These are phyloP conservation scores for Penicillium canescens DNA, from an alignment of 495 filamentous ascomycete genomes.

Conservation along the genomic window DNA sequence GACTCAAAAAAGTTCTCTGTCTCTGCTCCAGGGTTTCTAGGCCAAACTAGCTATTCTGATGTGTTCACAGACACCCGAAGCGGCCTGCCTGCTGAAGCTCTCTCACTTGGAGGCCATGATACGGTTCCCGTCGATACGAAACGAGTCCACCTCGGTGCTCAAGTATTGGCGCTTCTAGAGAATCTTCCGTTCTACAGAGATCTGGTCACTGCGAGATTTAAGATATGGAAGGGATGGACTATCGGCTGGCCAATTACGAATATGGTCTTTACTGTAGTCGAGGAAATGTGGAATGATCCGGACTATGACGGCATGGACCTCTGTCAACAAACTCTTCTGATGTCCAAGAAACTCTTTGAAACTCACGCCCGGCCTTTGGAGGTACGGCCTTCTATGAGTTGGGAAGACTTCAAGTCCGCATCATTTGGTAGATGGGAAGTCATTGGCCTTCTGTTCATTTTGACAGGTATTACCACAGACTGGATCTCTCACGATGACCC, in stretches of 20 bases:
- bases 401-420: slow-evolving; percentile 16
- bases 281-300: slow-evolving; percentile 17
- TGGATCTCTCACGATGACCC: slow-evolving; percentile 9
- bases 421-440: slow-evolving; percentile 26
- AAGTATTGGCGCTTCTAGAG: slow-evolving; percentile 19
- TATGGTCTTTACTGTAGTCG: slow-evolving; percentile 15
- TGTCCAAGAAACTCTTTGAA: slow-evolving; percentile 25
- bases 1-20: slow-evolving; percentile 10
- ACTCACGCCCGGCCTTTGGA: slow-evolving; percentile 15
- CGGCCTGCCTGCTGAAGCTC: background rate
- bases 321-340: slow-evolving; percentile 8
- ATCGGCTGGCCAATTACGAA: slow-evolving; percentile 16
- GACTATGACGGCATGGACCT: slow-evolving; percentile 8
- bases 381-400: slow-evolving; percentile 16
- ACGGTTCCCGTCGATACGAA: slow-evolving; percentile 13
- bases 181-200: slow-evolving; percentile 24
- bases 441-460: slow-evolving; percentile 23
- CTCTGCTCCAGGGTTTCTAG: slow-evolving; percentile 26
- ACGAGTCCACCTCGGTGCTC: slow-evolving; percentile 23
- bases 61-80: slow-evolving; percentile 25
- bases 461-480: slow-evolving; percentile 19
- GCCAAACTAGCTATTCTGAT: slow-evolving; percentile 44
- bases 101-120: background rate
- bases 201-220: slow-evolving; percentile 19
- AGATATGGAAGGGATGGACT: slow-evolving; percentile 21